Evolutionary conservation across 176 grass and related monocot species (phyloP), one percentile per base, ranked within the genome.

Genomic region (Eremochloa ophiuroides): DNA sequence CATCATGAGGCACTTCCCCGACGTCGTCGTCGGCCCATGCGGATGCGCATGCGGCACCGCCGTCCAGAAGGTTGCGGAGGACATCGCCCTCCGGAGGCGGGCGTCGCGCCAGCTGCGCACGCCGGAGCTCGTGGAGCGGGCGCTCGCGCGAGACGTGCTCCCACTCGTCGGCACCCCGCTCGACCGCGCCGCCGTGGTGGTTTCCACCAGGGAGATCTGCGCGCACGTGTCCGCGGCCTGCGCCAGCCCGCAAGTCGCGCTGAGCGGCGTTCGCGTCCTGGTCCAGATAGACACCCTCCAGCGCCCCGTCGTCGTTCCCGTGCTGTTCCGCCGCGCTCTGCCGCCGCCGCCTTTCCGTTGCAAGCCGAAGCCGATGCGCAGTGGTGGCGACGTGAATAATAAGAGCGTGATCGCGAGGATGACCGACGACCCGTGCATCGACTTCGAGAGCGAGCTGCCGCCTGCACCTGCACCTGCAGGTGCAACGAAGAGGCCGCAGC

Each of bases 1-100:
- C 61, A 66, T 86, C 26, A 16, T 69, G 15, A 73, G 77, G 15
- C 69, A 80, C 22, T 67, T 80, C 41, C 84, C 69, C 15, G 39
- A 27, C 12, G 27, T 14, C 18, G 34, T 2, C 33, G 33, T 33
- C 33, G 33, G 33, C 33, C 33, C 33, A 33, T 33, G 33, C 33
- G 16, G n/a, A n/a, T n/a, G n/a, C 20, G 42, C 23, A 2, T 6
- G 7, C 16, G 6, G 4, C 31, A 0, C 12, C 5, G 25, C 67
- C 47, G 47, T 67, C 2, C 6, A 48, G 46, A 29, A 55, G 84
- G 69, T 86, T 3, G 35, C 70, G 1, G 47, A 75, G 26, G 61
- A 86, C 70, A 86, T 80, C 37, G 22, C 50, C 9, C 35, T 68
- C 10, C 47, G 77, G 35, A 51, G 77, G 37, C 61, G 65, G 46